Conservation (phyloP, 2,329 filamentous ascomycete species). For the Dactylellina cionopaga region DNA sequence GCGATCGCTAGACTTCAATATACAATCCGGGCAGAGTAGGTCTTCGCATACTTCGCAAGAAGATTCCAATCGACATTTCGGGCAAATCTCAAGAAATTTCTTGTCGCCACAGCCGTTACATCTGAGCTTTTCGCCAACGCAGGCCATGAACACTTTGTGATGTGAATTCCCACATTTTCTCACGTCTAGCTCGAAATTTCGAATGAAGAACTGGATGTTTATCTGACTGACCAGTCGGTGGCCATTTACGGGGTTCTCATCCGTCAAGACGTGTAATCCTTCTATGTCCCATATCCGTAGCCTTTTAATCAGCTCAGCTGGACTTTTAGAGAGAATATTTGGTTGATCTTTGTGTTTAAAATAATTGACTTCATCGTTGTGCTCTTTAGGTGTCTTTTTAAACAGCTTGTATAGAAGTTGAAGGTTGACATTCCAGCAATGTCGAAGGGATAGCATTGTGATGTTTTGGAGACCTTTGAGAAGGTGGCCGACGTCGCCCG, state of each 20-base stretch:
- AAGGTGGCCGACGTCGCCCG: conserved; percentile 43
- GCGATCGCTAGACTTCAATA: not conserved
- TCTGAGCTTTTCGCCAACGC: conserved; percentile 26
- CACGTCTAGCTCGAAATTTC: conserved; percentile 42
- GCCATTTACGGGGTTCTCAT: conserved; percentile 34
- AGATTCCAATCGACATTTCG: conserved; percentile 39
- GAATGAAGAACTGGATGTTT: conserved; percentile 36
- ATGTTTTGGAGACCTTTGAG: conserved; percentile 39
- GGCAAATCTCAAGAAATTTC: conserved; percentile 23
- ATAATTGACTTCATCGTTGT: conserved; percentile 43
- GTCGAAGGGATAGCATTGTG: conserved; percentile 24
- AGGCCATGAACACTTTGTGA: conserved; percentile 36
- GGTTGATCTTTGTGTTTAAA: conserved; percentile 27
- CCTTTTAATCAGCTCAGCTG: conserved; percentile 29
- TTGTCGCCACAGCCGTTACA: conserved; percentile 16
- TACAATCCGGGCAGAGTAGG: conserved; percentile 26
- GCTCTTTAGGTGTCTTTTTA: conserved; percentile 43
- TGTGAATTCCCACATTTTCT: conserved; percentile 25
- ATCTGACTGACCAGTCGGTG: conserved; percentile 39
- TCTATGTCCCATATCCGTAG: conserved; percentile 49
- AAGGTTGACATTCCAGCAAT: conserved; percentile 49
- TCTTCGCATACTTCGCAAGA: conserved; percentile 44
- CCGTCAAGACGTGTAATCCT: conserved; percentile 22
- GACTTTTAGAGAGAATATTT: conserved; percentile 14
- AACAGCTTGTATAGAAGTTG: conserved; percentile 46